Conservation (phyloP, 306 rosid species). For the Vachellia collinsii region DNA sequence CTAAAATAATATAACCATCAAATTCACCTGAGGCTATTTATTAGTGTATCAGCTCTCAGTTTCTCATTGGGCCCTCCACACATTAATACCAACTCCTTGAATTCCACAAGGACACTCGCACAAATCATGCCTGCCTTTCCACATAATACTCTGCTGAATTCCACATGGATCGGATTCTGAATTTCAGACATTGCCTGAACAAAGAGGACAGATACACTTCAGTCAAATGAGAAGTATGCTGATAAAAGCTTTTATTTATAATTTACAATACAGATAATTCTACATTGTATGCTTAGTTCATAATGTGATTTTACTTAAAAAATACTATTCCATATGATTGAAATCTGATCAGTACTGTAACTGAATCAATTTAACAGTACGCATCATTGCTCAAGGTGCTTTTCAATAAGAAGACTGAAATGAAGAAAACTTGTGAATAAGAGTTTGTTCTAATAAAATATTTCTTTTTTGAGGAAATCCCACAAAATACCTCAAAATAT, state of each 20-base stretch:
- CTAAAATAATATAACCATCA: slow-evolving; percentile 13
- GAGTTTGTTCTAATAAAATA: neutral
- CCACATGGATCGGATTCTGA: slow-evolving; percentile 68
- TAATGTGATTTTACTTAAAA: neutral
- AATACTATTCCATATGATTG: neutral
- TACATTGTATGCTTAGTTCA: neutral
- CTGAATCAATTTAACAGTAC: neutral
- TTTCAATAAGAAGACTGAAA: neutral
- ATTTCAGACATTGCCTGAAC: slow-evolving; percentile 79
- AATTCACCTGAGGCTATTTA: slow-evolving; percentile 71
- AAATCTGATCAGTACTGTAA: slow-evolving; percentile 4
- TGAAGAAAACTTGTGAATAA: slow-evolving; percentile 21
- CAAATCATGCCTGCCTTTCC: slow-evolving; percentile 83
- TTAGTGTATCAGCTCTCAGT: slow-evolving; percentile 68
- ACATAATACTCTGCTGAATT: slow-evolving; percentile 51
- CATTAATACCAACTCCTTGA: slow-evolving; percentile 75
- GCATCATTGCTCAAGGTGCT: slow-evolving; percentile 1
- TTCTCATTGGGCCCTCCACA: slow-evolving; percentile 92
- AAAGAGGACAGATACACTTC: slow-evolving; percentile 31
- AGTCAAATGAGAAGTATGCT: slow-evolving; percentile 19
- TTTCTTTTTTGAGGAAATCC: neutral
- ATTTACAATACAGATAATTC: slow-evolving; percentile 18
- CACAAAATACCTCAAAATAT: no score
- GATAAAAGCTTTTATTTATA: slow-evolving; percentile 8
- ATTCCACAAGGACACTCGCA: slow-evolving; percentile 72